A percentile compares a stretch with the other conserved stretches of the same genome.
These are phyloP conservation scores for Leccinum colubrinum DNA, from an alignment of 1,284 basidiomycete species.

Conservation along the genomic window DNA sequence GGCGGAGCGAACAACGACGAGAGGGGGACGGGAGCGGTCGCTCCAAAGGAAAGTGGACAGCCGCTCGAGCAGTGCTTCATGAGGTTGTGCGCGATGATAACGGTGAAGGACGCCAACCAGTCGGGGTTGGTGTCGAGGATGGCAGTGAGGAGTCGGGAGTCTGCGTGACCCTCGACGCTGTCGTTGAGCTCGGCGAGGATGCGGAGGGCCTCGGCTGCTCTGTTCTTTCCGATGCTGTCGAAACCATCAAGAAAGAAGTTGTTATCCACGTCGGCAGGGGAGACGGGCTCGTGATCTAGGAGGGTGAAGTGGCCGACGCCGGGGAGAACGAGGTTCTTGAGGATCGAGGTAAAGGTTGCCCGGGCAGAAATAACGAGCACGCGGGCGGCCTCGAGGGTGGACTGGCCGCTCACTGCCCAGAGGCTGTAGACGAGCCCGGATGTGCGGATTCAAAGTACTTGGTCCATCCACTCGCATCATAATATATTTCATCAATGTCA, in stretches of 20 bases:
- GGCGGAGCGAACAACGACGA: slow-evolving; percentile 78
- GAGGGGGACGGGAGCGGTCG: slow-evolving; percentile 53
- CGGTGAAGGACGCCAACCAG: slow-evolving; percentile 61
- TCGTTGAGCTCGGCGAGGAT: slow-evolving; percentile 88
- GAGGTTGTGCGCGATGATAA: slow-evolving; percentile 87
- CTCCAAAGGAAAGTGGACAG: slow-evolving; percentile 73
- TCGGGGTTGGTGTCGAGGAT: slow-evolving; percentile 55
- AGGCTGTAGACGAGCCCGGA: slow-evolving; percentile 49
- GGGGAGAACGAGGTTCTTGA: slow-evolving; percentile 95
- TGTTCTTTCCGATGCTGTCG: slow-evolving; percentile 73
- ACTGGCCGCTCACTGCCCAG: slow-evolving; percentile 94
- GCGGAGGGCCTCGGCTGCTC: slow-evolving; percentile 79
- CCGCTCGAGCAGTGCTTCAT: slow-evolving; percentile 50
- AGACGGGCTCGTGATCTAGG: slow-evolving; percentile 64
- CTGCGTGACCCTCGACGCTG: slow-evolving; percentile 72
- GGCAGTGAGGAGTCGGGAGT: slow-evolving; percentile 53
- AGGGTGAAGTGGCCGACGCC: slow-evolving; percentile 92
- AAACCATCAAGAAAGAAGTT: slow-evolving; percentile 92
- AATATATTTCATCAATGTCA: too few relatives aligned
- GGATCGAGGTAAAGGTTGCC: slow-evolving; percentile 80
- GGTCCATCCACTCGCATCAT: too few relatives aligned
- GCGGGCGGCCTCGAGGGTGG: slow-evolving; percentile 84
- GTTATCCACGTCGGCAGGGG: slow-evolving; percentile 83
- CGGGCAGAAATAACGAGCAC: slow-evolving; percentile 81
- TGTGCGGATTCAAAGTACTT: too few relatives aligned